phyloP scores from a whole-genome alignment of 768 basidiomycete genomes.

The Boletus eberwhitei region DNA sequence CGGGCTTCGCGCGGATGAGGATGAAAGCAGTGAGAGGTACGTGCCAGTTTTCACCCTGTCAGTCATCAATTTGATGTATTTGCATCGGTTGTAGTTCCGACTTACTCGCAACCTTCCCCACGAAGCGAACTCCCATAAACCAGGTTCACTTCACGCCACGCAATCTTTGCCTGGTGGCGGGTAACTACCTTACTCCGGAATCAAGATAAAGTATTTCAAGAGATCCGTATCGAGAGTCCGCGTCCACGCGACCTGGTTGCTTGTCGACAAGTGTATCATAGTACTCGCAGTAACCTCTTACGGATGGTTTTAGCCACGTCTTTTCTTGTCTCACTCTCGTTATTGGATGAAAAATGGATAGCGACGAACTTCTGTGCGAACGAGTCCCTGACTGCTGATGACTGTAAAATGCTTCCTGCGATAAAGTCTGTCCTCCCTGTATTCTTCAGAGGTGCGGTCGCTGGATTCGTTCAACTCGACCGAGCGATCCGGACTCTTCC shows the following conservation, averaged over 20 bases:
- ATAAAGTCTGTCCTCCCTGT: neutral
- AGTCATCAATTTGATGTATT: neutral
- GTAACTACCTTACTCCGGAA: conserved; percentile 64
- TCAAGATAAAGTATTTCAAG: conserved; percentile 33
- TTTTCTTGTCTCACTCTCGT: neutral
- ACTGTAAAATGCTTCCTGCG: neutral
- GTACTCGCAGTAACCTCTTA: neutral
- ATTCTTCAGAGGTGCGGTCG: neutral
- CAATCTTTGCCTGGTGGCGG: conserved; percentile 89
- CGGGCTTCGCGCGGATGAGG: conserved; percentile 37
- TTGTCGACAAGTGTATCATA: neutral
- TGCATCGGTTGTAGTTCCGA: conserved; percentile 55
- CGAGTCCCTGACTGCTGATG: neutral
- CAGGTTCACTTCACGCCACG: conserved; percentile 93
- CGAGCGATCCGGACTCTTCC: neutral
- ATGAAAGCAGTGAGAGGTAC: conserved; percentile 70
- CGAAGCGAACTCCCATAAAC: conserved; percentile 91
- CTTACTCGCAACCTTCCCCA: conserved; percentile 86
- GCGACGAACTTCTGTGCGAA: neutral
- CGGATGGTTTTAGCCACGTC: neutral
- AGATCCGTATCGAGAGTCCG: neutral
- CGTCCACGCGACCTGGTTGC: neutral
- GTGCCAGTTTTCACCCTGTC: conserved; percentile 26
- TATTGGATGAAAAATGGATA: conserved; percentile 1
- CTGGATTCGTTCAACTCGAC: neutral